Percentiles rank a stretch among this genome's conserved stretches.
Evolutionary conservation across 2,329 filamentous ascomycete genomes (phyloP).

Genomic region (Hortaea werneckii): DNA sequence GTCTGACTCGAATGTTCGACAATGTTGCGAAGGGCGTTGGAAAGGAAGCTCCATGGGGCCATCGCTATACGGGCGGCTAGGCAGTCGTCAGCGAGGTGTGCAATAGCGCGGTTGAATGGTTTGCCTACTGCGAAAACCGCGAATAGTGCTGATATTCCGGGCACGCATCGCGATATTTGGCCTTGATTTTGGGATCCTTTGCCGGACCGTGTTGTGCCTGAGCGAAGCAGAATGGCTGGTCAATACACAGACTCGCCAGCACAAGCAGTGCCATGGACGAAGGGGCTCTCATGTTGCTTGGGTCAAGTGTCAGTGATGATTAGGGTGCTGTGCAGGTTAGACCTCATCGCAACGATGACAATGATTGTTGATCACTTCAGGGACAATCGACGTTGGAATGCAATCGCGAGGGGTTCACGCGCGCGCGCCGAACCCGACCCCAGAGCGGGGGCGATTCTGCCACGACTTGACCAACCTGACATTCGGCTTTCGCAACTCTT

Average conservation of each 20-base stretch:
- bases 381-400: no score
- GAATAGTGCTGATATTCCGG: constrained; percentile 31
- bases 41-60: constrained; percentile 74
- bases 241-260: constrained; percentile 21
- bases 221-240: constrained; percentile 11
- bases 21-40: constrained; percentile 70
- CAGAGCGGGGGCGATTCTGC: no score
- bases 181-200: constrained; percentile 18
- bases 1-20: constrained; percentile 80
- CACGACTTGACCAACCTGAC: no score
- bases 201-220: constrained; percentile 15
- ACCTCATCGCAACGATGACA: no score
- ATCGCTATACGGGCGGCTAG: constrained; percentile 65
- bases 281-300: constrained; percentile 1
- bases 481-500: no score
- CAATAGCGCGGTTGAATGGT: background rate
- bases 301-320: no score
- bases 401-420: no score
- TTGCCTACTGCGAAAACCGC: constrained; percentile 26
- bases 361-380: no score
- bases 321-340: no score
- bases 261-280: constrained; percentile 18
- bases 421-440: no score
- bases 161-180: constrained; percentile 27
- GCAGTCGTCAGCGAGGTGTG: constrained; percentile 7